Evolutionary conservation across 306 rosid genomes (phyloP), one percentile per base, ranked within the genome.

Genomic region (Hippophae rhamnoides): DNA sequence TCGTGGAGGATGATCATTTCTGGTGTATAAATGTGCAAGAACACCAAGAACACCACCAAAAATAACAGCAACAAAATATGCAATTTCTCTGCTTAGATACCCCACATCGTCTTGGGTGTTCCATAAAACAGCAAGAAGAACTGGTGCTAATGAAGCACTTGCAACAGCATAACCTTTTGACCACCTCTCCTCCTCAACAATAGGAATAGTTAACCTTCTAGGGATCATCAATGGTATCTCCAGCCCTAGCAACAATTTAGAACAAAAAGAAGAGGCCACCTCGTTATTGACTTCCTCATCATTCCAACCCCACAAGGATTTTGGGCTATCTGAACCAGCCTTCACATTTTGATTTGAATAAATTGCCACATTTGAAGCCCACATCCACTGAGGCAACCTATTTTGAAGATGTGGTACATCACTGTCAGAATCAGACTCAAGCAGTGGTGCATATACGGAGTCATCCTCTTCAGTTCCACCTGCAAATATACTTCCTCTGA

Each of bases 331-430:
- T 42, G 75, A 62, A 70, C 67, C 68, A 53, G 67, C 80, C 76
- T 69, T 76, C 62, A 49, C 1, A 58, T 64, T 7, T 54, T 84
- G 95, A 70, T 93, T 93, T 41, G 99, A 87, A 75, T 85, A 92
- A 59, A 92, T 85, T 54, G 96, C 96, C 59, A 92, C 96, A 78
- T 92, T 83, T 44, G 98, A 87, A 60, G 96, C 86, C 98, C 98
- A 92, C 98, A 87, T 92, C 98, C 98, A 92, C 55, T 85, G 98
- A 0, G 98, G 98, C 80, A 92, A 63, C 66, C 85, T 79, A 61
- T 78, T 80, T 54, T 84, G 98, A 54, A 92, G 89, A 52, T 72
- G 85, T 3, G 96, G 98, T 59, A 89, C 89, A 67, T 78, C 86
- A 50, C 65, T 70, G 27, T 75, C 84, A 7, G 76, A 59, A 56